Evolutionary conservation across 2,329 filamentous ascomycete genomes (phyloP).

Genomic region (Colletotrichum sp.): DNA sequence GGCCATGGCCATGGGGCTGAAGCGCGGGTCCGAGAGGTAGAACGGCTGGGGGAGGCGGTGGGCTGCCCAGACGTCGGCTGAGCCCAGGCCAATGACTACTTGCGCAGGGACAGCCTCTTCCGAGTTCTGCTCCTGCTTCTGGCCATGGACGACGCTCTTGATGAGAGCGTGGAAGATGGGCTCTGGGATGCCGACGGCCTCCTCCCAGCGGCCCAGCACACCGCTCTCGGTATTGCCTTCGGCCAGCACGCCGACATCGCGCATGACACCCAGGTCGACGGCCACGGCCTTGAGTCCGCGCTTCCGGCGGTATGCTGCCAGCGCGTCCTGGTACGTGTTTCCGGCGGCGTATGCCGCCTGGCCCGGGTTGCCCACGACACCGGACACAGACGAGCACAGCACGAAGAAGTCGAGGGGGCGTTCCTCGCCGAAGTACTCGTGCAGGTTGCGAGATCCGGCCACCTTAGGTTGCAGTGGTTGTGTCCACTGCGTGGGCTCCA

Average conservation of each 20-base stretch:
- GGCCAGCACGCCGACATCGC: conserved; percentile 40
- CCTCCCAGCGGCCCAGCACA: neutral
- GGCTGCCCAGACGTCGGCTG: conserved; percentile 39
- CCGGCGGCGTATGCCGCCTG: conserved; percentile 45
- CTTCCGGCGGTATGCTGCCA: conserved; percentile 39
- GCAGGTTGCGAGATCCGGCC: conserved; percentile 36
- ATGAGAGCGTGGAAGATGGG: conserved; percentile 52
- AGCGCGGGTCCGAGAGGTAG: conserved; percentile 56
- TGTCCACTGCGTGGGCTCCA: conserved; percentile 31
- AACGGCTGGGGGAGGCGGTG: conserved; percentile 52
- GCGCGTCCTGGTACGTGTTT: conserved; percentile 43
- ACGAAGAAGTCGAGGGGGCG: conserved; percentile 34
- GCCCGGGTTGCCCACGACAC: conserved; percentile 34
- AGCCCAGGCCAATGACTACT: conserved; percentile 56
- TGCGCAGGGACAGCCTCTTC: conserved; percentile 45
- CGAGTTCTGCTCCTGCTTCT: conserved; percentile 30
- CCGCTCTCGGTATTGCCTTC: conserved; percentile 36
- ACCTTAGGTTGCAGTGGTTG: conserved; percentile 33
- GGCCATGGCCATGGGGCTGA: conserved; percentile 53
- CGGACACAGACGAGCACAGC: conserved; percentile 30
- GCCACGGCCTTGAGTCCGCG: conserved; percentile 39
- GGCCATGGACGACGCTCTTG: conserved; percentile 43
- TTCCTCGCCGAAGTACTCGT: conserved; percentile 24
- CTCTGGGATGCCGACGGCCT: conserved; percentile 53
- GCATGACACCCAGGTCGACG: conserved; percentile 40